Percentiles rank a stretch among this genome's conserved stretches.
These are phyloP conservation scores for Neofusicoccum sp. DNA, from an alignment of 2,329 filamentous ascomycete species.

Conservation along the genomic window DNA sequence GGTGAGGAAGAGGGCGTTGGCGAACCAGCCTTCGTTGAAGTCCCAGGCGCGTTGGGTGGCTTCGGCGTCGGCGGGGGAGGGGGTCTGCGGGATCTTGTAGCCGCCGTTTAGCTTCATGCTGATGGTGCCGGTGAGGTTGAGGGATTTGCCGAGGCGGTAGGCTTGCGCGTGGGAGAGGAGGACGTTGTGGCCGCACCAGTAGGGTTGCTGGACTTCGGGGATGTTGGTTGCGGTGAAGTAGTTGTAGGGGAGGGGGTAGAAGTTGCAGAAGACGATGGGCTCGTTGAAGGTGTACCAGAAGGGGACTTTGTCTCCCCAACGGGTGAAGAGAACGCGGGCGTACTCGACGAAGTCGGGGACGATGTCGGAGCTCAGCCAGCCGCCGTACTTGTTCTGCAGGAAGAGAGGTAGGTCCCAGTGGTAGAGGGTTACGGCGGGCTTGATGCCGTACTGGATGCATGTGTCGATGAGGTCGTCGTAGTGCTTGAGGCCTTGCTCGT, in stretches of 20 bases:
- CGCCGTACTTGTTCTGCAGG: slow-evolving; percentile 42
- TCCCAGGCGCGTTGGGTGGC: slow-evolving; percentile 37
- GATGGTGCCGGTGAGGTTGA: slow-evolving; percentile 39
- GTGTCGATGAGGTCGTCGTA: slow-evolving; percentile 50
- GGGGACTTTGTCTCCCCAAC: slow-evolving; percentile 39
- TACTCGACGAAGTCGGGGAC: slow-evolving; percentile 41
- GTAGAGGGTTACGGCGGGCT: slow-evolving; percentile 45
- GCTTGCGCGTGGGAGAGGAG: slow-evolving; percentile 37
- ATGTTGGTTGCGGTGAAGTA: slow-evolving; percentile 39
- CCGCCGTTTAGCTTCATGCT: slow-evolving; percentile 39
- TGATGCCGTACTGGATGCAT: slow-evolving; percentile 43
- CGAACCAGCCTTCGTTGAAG: slow-evolving; percentile 44
- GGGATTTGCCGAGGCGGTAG: slow-evolving; percentile 44
- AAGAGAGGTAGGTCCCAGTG: background rate
- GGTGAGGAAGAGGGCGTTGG: slow-evolving; percentile 42
- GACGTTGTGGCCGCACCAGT: slow-evolving; percentile 37
- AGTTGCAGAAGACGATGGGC: slow-evolving; percentile 31
- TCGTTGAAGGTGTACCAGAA: slow-evolving; percentile 45
- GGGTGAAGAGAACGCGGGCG: slow-evolving; percentile 37
- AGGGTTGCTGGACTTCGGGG: slow-evolving; percentile 32
- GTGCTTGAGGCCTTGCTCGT: slow-evolving; percentile 46
- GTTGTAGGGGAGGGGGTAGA: slow-evolving; percentile 14
- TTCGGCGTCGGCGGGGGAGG: slow-evolving; percentile 33
- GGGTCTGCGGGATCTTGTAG: slow-evolving; percentile 37
- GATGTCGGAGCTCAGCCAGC: slow-evolving; percentile 32